Percentiles rank a stretch among this genome's conserved stretches.
Conservation (phyloP, 306 rosid genomes). For the Inga laurina region DNA sequence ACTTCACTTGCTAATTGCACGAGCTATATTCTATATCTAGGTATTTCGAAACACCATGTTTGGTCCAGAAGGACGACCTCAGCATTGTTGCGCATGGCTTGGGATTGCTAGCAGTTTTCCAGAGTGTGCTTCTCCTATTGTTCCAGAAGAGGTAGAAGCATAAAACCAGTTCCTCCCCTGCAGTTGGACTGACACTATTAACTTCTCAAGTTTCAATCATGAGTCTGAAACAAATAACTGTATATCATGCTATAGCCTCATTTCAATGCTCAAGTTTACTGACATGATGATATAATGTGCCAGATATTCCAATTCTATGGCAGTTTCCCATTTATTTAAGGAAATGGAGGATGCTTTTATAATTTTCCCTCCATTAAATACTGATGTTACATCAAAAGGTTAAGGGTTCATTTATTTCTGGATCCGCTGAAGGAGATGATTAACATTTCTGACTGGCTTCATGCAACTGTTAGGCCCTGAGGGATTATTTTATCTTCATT, state of each 20-base stretch:
- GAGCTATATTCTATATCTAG: constrained; percentile 45
- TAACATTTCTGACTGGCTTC: constrained; percentile 10
- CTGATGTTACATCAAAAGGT: neutral
- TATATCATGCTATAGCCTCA: constrained; percentile 1
- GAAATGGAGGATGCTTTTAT: constrained; percentile 18
- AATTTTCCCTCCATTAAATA: neutral
- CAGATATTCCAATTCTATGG: constrained; percentile 18
- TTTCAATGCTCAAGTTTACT: constrained; percentile 20
- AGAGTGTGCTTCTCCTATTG: constrained; percentile 88
- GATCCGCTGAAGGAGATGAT: constrained; percentile 9
- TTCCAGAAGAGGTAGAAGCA: constrained; percentile 87
- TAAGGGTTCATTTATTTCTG: constrained; percentile 20
- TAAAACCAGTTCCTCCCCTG: constrained; percentile 31
- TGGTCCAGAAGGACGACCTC: constrained; percentile 99
- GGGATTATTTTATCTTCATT: neutral
- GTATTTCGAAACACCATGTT: constrained; percentile 99
- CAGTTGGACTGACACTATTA: neutral
- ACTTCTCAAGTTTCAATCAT: constrained; percentile 25
- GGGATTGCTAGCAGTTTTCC: constrained; percentile 99
- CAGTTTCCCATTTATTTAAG: constrained; percentile 14
- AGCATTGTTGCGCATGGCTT: constrained; percentile 99
- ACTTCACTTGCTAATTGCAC: constrained; percentile 3
- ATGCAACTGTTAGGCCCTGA: constrained; percentile 9
- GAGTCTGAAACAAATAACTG: constrained; percentile 3
- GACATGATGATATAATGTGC: constrained; percentile 15